These are phyloP conservation scores for Cruciata laevipes DNA, from an alignment of 257 asterid species.

Conservation along the genomic window DNA sequence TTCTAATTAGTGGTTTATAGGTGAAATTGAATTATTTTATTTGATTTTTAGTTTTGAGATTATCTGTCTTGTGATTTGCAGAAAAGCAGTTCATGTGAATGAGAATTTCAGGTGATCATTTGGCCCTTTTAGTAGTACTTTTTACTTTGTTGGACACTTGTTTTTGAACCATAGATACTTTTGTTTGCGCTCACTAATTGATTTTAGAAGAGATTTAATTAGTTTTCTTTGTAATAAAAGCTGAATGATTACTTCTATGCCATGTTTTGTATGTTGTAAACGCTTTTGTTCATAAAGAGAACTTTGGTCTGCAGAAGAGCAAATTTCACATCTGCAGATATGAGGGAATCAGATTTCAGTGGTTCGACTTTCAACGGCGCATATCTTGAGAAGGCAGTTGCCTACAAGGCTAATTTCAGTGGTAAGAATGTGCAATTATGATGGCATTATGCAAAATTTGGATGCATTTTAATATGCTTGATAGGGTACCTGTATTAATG, in stretches of 20 bases:
- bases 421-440: constrained; percentile 29
- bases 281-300: neutral
- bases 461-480: neutral
- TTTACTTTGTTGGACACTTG: neutral
- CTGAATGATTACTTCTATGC: no score
- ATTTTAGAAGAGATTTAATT: no score
- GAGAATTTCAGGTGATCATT: constrained; percentile 78
- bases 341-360: constrained; percentile 95
- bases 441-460: neutral
- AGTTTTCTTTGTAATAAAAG: no score
- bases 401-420: constrained; percentile 74
- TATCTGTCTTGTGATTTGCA: constrained; percentile 28
- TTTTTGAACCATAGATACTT: no score
- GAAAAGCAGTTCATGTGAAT: constrained; percentile 81
- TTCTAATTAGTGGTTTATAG: neutral
- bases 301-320: constrained; percentile 71
- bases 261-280: neutral
- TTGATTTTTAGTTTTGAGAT: constrained; percentile 1
- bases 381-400: constrained; percentile 94
- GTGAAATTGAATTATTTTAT: neutral
- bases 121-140: neutral
- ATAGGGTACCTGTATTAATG: neutral
- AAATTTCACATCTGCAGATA: constrained; percentile 94
- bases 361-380: constrained; percentile 95
- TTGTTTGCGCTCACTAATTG: no score